Evolutionary conservation across 2,329 filamentous ascomycete genomes (phyloP), one percentile per base, ranked within the genome.

Genomic region (Verticillium albo-atrum): DNA sequence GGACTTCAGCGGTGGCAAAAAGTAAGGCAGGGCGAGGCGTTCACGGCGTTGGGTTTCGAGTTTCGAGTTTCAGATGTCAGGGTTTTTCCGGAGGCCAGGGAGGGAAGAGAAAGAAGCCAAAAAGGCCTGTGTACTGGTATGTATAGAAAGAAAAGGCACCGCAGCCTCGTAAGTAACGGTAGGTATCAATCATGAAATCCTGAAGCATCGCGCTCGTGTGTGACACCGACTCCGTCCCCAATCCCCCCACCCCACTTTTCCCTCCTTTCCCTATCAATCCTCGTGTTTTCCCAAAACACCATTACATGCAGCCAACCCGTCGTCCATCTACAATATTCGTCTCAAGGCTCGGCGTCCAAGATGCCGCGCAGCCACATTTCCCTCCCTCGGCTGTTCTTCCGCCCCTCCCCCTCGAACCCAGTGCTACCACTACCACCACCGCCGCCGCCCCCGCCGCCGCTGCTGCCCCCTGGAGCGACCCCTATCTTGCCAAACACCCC

Each of bases 401-500:
- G 28, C 28, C 25, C 54, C 28, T 58, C 60, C 37, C 42, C 58
- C 55, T 63, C 63, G 37, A 61, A 63, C 55, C 61, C 62, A 56
- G 55, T 26, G 35, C 56, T 23, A 3, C 53, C 53, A 9, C 27
- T 26, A 4, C 17, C 26, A n/a, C 25, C 51, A 4, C 25, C n/a
- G n/a, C 20, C 27, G 27, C 54, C 3, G 35, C 54, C 37, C 51
- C 55, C 12, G 14, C 62, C 35, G 47, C 12, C 17, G 50, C 54
- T 54, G 26, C 55, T 37, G 34, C 60, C 47, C 32, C 63, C 56
- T 64, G 62, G 3, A 42, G 61, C 42, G 65, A 59, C 20, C 89
- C 77, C 30, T 50, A 23, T 20, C 68, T 81, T 77, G 63, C 87
- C 82, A 74, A 94, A 92, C 37, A 89, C 71, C 62, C 83, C 79